Evolutionary conservation across 2,329 filamentous ascomycete genomes (phyloP).

Genomic region (Aureobasidium sp.): DNA sequence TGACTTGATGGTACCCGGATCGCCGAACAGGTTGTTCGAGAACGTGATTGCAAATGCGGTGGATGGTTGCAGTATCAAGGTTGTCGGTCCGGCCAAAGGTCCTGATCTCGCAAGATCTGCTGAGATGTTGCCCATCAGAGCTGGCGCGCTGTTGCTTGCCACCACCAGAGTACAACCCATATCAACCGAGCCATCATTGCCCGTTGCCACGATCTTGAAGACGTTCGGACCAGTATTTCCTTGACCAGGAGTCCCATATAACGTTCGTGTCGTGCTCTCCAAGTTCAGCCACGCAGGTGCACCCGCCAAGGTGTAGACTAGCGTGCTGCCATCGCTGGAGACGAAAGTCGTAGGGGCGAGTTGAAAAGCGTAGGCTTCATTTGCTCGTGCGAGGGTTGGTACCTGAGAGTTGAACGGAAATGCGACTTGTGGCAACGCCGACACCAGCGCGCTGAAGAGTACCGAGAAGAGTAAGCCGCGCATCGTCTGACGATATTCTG

Average conservation of each 20-base stretch:
- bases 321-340: conserved; percentile 44
- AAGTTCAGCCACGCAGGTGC: conserved; percentile 70
- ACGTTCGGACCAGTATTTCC: conserved; percentile 51
- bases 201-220: conserved; percentile 64
- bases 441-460: background rate
- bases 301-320: conserved; percentile 60
- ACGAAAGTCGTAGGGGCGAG: conserved; percentile 70
- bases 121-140: conserved; percentile 49
- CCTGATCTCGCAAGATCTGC: conserved; percentile 54
- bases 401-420: conserved; percentile 83
- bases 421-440: conserved; percentile 31
- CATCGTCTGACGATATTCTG: background rate
- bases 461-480: background rate
- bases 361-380: conserved; percentile 59
- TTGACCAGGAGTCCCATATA: conserved; percentile 63
- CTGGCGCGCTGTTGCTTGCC: conserved; percentile 50
- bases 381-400: conserved; percentile 67
- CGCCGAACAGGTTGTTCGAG: conserved; percentile 50
- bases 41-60: conserved; percentile 38
- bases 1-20: conserved; percentile 43
- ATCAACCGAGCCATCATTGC: conserved; percentile 55
- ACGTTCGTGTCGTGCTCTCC: conserved; percentile 55
- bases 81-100: conserved; percentile 47
- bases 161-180: conserved; percentile 67
- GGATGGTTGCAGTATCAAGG: conserved; percentile 39